Evolutionary conservation across 768 basidiomycete genomes (phyloP), one percentile per base, ranked within the genome.

Genomic region (Coprinopsis sp.): DNA sequence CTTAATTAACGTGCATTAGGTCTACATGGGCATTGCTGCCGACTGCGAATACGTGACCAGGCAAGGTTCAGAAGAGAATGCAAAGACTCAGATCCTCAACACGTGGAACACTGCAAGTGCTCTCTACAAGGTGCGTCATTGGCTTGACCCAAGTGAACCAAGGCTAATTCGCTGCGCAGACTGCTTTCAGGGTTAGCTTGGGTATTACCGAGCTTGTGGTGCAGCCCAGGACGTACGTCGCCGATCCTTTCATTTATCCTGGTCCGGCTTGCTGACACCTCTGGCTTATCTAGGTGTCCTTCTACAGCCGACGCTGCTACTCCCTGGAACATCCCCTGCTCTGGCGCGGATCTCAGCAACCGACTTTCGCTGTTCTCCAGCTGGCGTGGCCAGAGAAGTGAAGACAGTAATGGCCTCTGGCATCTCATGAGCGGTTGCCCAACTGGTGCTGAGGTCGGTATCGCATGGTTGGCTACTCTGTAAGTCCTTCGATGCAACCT

Each of bases 341-440:
- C 67, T 56, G 39, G 62, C 73, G 53, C 66, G 12, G 60, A 75
- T 4, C 71, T 95, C 39, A 84, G 90, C 61, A 63, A 73, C 33
- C 78, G 91, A 4, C 71, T 93, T 22, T 89, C 87, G 13, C 62
- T 80, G 3, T 92, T 95, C 64, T 87, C 85, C 4, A 68, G 80
- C 50, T 95, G 91, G 91, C 72, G 91, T 48, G 90, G 89, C 0
- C 57, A 66, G 34, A 83, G 82, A 54, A 78, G 83, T 6, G 64
- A 72, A n/a, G 89, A 91, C 59, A 77, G 80, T 14, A 80, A 77
- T 18, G 91, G 91, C 2, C 71, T 95, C 24, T 93, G 90, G 87
- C 91, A 92, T 67, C 69, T 93, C 11, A 86, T 93, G 83, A 89
- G 85, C 52, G 82, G 81, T 21, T 90, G 88, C 54, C 79, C 84